Evolutionary conservation across 2,329 filamentous ascomycete species (phyloP), one percentile per base, ranked within the genome.

Genomic region (Simplicillium aogashimaense): DNA sequence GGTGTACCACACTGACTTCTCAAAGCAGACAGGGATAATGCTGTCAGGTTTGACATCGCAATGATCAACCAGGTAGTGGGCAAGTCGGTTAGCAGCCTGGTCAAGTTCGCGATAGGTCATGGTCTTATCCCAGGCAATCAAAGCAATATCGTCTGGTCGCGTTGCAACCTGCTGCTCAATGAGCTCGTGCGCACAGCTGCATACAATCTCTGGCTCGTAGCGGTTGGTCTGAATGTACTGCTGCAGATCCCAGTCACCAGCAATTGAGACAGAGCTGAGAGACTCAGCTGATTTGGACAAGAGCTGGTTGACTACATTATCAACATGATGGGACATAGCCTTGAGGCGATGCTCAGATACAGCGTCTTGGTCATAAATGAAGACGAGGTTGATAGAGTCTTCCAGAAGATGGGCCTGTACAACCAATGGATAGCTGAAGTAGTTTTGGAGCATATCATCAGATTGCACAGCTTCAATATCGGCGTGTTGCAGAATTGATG

Each of bases 131-230:
- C 52, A 55, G 1, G 47, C 43, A 14, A 41, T 35, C 8, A 55
- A 40, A 8, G 53, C 52, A 5, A 18, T 37, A 13, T 37, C 37
- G 12, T 45, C 29, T 8, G 48, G 47, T 9, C 37, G 41, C 30
- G 47, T 50, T 9, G 38, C 45, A 11, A 59, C 59, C 30, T 57
- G 59, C 13, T 60, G 52, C 3, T 54, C 52, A 38, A 69, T 56
- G 37, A 67, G 43, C 33, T 65, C 58, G 37, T 68, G 65, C 49
- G 67, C 64, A 35, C 61, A 64, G 7, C 36, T 42, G 5, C 45
- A 35, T 12, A 46, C 36, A 2, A 38, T 15, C 35, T 44, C 43
- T 5, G 48, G 48, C 4, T 45, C 36, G 7, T 28, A 29, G 35
- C 44, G 40, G 32, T 50, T 50, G n/a, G 40, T 34, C 11, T 37